Base-by-base conservation (phyloP, 2,329 filamentous ascomycete genomes). In the Fusarium penzigii region DNA sequence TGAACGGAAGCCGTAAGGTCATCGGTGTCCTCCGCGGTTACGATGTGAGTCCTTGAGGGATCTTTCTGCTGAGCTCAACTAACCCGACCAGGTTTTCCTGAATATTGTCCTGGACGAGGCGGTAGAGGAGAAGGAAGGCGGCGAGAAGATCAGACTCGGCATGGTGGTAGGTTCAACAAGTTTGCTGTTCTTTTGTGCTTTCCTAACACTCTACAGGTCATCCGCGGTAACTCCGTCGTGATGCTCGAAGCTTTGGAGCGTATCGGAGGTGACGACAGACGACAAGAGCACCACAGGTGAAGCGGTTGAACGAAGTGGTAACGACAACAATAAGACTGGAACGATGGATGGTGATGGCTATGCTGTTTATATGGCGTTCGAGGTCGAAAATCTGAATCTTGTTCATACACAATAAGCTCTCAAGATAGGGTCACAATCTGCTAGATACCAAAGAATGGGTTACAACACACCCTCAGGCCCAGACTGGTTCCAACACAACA, bases 81-180 rank as follows among this genome's bases (percentile, higher is more conserved):
- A 49, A 64, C 41, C 13, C 17, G 29, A 50, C 11, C 43, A 97
- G 93, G 92, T 97, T 57, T 99, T 97, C 78, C 80, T 99, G 69
- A 99, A 99, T 77, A 92, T 99, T 69, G 94, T 99, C 41, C 84
- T 99, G 20, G 95, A 99, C 72, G 94, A 99, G 65, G 93, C 94
- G 17, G 86, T 96, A 43, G 94, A 99, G 73, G 92, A 97, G 79
- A 96, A 95, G 74, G 82, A 88, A 17, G 90, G 90, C 56, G 92
- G 92, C 54, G 92, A 96, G 77, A 97, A 96, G 76, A 86, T 89
- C 61, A 84, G 86, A 65, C 81, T 97, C 54, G 94, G 94, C 70
- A 96, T 96, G 88, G 90, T 96, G 56, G 93, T 92, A 84, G 60
- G 88, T 82, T 32, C 42, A 12, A 13, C 8, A 42, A 25, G 5